phyloP scores from a whole-genome alignment of 129 eudicot genomes.

The Gnaphalium uliginosum region DNA sequence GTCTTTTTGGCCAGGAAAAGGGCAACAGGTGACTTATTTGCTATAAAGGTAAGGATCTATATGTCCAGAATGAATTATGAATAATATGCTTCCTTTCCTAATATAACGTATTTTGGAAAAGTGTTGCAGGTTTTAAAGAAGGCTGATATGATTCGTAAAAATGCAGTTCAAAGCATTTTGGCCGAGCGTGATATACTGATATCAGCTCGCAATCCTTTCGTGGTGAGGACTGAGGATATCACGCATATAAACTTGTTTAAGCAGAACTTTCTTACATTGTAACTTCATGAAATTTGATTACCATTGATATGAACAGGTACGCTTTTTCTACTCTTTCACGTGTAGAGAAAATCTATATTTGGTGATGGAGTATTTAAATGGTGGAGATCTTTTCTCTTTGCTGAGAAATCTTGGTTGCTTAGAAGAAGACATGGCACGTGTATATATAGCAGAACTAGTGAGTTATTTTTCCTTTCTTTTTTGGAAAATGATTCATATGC shows the following conservation, averaged over 20 bases:
- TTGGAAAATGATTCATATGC: neutral
- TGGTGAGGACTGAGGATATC: conserved; percentile 58
- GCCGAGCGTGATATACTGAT: conserved; percentile 94
- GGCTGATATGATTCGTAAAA: conserved; percentile 98
- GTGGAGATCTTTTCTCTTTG: conserved; percentile 97
- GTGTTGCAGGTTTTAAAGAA: conserved; percentile 81
- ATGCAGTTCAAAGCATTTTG: conserved; percentile 97
- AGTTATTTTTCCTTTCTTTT: conserved; percentile 22
- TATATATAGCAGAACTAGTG: conserved; percentile 95
- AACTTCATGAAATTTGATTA: conserved; percentile 31
- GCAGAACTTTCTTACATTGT: conserved; percentile 4
- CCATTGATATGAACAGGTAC: conserved; percentile 66
- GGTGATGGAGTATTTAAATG: conserved; percentile 96
- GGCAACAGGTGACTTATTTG: conserved; percentile 97
- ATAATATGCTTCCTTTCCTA: neutral
- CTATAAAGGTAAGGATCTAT: conserved; percentile 72
- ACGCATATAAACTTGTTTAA: neutral
- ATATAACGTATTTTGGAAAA: conserved; percentile 24
- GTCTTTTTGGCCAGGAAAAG: conserved; percentile 92
- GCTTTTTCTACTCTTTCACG: conserved; percentile 97
- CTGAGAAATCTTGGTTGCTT: conserved; percentile 89
- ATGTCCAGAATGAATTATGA: conserved; percentile 3
- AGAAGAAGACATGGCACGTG: conserved; percentile 94
- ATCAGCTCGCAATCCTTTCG: conserved; percentile 94
- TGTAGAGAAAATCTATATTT: conserved; percentile 95